Conservation (phyloP, 257 asterid species). For the Capsicum chinense region DNA sequence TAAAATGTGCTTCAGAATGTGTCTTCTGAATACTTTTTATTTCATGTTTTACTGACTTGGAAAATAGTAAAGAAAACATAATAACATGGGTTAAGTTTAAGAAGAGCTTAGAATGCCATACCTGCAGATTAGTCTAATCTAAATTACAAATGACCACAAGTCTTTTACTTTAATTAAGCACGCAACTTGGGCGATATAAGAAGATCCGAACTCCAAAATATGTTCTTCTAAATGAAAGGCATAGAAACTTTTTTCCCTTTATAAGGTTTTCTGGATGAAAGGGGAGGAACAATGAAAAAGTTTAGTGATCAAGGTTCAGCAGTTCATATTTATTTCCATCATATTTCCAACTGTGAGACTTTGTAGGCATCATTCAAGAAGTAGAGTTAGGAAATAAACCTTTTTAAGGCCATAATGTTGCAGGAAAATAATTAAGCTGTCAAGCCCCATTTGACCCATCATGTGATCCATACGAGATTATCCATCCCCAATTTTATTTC, state of each 20-base stretch:
- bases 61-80: no score
- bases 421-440: slow-evolving; percentile 5
- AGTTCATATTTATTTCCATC: background rate
- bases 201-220: background rate
- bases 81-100: no score
- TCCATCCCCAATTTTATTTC: background rate
- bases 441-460: slow-evolving; percentile 12
- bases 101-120: background rate
- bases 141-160: background rate
- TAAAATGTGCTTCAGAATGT: no score
- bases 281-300: background rate
- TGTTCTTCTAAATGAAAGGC: background rate
- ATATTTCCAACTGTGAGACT: background rate
- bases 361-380: background rate
- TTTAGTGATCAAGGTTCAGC: background rate
- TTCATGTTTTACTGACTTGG: no score
- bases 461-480: background rate
- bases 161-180: background rate
- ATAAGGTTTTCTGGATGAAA: background rate
- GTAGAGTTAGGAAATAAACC: background rate
- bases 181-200: background rate
- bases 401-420: slow-evolving; percentile 17
- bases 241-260: background rate
- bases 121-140: background rate
- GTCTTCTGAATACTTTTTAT: no score